Evolutionary conservation across 108 stramenopile species (phyloP).

Genomic region (Licmophora abbreviata): DNA sequence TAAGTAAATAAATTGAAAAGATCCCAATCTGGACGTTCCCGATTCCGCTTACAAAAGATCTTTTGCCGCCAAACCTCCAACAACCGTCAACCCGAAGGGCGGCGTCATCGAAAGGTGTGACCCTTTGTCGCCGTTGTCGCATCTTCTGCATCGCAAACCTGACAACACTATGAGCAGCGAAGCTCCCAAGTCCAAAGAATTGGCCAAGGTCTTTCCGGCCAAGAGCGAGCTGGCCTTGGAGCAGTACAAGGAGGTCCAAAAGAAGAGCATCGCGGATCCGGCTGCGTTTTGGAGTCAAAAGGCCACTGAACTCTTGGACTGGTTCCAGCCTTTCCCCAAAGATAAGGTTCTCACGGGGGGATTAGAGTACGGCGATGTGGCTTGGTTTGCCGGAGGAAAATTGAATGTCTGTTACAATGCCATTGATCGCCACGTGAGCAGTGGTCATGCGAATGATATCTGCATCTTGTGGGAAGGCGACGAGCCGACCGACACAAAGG

Average conservation of each 20-base stretch:
- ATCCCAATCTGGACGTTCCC: too few species aligned
- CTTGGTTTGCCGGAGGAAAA: constrained; percentile 79
- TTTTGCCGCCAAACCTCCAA: too few species aligned
- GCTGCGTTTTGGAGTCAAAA: constrained; percentile 50
- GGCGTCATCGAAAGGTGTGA: too few species aligned
- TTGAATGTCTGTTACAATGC: constrained; percentile 84
- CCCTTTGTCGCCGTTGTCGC: too few species aligned
- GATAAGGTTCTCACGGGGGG: constrained; percentile 31
- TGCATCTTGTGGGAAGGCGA: constrained; percentile 77
- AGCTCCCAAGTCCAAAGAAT: too few species aligned
- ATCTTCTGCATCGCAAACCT: too few species aligned
- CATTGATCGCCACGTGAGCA: constrained; percentile 62
- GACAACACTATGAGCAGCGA: too few species aligned
- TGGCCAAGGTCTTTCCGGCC: too few species aligned
- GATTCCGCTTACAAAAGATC: too few species aligned
- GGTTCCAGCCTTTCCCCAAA: constrained; percentile 47
- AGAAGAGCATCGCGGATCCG: constrained; percentile 44
- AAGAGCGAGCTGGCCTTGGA: constrained; percentile 22
- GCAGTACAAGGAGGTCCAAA: constrained; percentile 45
- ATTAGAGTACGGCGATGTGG: constrained; percentile 50
- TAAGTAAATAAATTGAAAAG: too few species aligned
- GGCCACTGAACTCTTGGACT: constrained; percentile 55
- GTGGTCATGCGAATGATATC: constrained; percentile 56
- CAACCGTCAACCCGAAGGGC: too few species aligned
- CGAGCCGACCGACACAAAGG: constrained; percentile 64